phyloP scores from a whole-genome alignment of 768 basidiomycete species.

The Russula brevipes region DNA sequence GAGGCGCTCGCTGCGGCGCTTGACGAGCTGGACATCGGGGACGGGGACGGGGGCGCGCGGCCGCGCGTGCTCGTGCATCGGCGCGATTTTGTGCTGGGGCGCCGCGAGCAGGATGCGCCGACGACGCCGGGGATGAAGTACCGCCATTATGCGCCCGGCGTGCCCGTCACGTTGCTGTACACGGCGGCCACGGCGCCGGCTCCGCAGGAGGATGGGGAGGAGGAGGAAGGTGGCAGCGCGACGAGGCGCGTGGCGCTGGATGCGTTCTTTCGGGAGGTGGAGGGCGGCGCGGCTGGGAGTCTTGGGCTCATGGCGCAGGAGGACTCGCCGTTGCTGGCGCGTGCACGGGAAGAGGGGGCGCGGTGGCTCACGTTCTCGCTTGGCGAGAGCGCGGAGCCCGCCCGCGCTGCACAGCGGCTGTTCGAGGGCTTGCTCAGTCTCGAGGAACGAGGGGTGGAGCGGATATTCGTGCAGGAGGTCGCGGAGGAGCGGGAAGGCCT shows the following conservation, averaged over 20 bases:
- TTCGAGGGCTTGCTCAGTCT: slow-evolving; percentile 85
- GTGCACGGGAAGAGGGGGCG: slow-evolving; percentile 32
- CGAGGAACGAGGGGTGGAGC: slow-evolving; percentile 68
- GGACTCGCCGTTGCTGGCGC: slow-evolving; percentile 43
- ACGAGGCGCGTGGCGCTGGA: slow-evolving; percentile 31
- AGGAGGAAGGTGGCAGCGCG: slow-evolving; percentile 27
- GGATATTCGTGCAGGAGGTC: slow-evolving; percentile 83
- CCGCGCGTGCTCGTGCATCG: slow-evolving; percentile 64
- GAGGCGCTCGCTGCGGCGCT: slow-evolving; percentile 70
- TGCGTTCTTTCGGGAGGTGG: slow-evolving; percentile 40
- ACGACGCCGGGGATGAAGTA: slow-evolving; percentile 99
- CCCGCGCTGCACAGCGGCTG: slow-evolving; percentile 69
- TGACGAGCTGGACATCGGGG: slow-evolving; percentile 33
- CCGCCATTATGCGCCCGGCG: slow-evolving; percentile 88
- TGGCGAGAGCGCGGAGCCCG: slow-evolving; percentile 50
- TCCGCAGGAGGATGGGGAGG: background rate
- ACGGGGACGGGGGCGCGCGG: background rate
- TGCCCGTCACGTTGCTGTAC: slow-evolving; percentile 75
- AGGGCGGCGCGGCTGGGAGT: slow-evolving; percentile 23
- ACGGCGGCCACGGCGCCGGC: slow-evolving; percentile 39
- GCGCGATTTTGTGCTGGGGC: slow-evolving; percentile 64
- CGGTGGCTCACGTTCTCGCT: slow-evolving; percentile 52
- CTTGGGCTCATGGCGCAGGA: slow-evolving; percentile 67
- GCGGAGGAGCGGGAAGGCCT: slow-evolving; percentile 76
- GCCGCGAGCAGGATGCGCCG: slow-evolving; percentile 67